phyloP scores from a whole-genome alignment of 768 basidiomycete species.

The Russula lepida region DNA sequence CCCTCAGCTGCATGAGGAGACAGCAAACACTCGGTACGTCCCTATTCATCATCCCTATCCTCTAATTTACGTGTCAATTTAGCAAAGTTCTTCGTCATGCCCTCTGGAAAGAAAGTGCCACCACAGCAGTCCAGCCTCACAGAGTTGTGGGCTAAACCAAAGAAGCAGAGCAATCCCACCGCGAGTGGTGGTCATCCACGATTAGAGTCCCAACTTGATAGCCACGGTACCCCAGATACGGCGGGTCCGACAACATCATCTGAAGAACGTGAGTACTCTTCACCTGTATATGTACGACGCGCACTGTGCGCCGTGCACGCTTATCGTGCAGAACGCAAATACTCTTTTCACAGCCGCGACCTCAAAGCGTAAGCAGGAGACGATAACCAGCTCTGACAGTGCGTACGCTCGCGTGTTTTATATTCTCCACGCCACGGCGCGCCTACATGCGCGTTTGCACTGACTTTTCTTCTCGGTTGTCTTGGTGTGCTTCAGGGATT shows the following conservation, averaged over 20 bases:
- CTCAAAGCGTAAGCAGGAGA: constrained; percentile 13
- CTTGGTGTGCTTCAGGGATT: not conserved
- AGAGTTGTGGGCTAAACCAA: constrained; percentile 61
- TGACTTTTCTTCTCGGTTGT: not conserved
- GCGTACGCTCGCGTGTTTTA: not conserved
- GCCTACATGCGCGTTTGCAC: not conserved
- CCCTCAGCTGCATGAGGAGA: constrained; percentile 42
- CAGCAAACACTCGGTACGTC: constrained; percentile 62
- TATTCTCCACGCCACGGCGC: not conserved
- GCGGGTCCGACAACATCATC: not conserved
- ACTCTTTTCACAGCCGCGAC: not conserved
- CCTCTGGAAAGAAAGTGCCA: constrained; percentile 55
- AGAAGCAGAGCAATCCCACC: constrained; percentile 24
- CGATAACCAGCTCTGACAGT: not conserved
- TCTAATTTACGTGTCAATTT: not conserved
- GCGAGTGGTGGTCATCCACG: constrained; percentile 12
- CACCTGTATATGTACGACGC: not conserved
- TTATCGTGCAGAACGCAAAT: not conserved
- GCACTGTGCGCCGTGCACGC: not conserved
- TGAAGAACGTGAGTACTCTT: constrained; percentile 7
- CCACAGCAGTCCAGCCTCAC: constrained; percentile 73
- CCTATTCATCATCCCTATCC: not conserved
- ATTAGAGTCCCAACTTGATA: not conserved
- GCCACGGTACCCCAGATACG: not conserved
- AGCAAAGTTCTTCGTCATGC: constrained; percentile 79